Conservation (phyloP, 306 rosid species). For the Urtica urens region DNA sequence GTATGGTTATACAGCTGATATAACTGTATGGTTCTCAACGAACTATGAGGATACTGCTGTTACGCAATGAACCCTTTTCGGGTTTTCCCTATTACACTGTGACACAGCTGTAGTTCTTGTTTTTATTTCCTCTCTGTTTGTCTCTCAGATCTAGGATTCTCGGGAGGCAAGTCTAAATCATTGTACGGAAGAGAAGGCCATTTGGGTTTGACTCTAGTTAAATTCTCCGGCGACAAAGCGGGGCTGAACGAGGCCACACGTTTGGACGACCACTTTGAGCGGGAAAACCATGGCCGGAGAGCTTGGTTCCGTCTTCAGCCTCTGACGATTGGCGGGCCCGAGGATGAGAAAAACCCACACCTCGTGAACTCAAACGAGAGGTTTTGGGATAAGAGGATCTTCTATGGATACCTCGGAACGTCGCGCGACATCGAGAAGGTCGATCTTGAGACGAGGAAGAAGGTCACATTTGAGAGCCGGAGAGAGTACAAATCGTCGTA, state of each 20-base stretch:
- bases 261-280: slow-evolving; percentile 63
- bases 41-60: slow-evolving; percentile 2
- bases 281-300: slow-evolving; percentile 70
- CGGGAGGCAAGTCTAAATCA: slow-evolving; percentile 87
- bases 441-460: slow-evolving; percentile 89
- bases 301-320: slow-evolving; percentile 66
- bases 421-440: slow-evolving; percentile 79
- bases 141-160: slow-evolving; percentile 81
- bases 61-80: too few relatives aligned
- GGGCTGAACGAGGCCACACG: slow-evolving; percentile 79
- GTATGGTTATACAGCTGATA: too few relatives aligned
- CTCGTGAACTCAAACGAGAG: slow-evolving; percentile 62
- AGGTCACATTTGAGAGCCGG: slow-evolving; percentile 55
- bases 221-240: slow-evolving; percentile 62
- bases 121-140: slow-evolving; percentile 24
- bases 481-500: slow-evolving; percentile 47
- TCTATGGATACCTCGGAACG: slow-evolving; percentile 85
- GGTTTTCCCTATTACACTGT: too few relatives aligned
- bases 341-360: slow-evolving; percentile 72
- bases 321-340: slow-evolving; percentile 47
- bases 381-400: slow-evolving; percentile 61
- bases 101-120: slow-evolving; percentile 5
- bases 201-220: slow-evolving; percentile 71
- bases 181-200: slow-evolving; percentile 96
- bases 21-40: too few relatives aligned